phyloP scores from a whole-genome alignment of 208 protist species.

The Herpetomonas samuelpessoai region DNA sequence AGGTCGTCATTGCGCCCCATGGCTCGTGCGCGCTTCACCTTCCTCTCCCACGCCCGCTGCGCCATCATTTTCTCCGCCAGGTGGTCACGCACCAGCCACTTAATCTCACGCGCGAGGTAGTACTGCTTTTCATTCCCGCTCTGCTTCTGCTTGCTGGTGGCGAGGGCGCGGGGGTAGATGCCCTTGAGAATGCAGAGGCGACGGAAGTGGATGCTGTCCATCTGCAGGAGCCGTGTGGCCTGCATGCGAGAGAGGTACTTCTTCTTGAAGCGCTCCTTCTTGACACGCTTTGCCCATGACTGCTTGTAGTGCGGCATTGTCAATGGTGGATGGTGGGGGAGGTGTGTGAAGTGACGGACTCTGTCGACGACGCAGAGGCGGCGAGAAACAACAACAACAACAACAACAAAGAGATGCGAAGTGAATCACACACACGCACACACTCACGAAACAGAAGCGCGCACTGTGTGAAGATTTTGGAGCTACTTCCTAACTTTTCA shows the following conservation, averaged over 20 bases:
- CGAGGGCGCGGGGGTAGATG: constrained; percentile 97
- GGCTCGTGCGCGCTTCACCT: constrained; percentile 89
- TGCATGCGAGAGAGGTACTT: constrained; percentile 94
- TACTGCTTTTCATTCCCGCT: constrained; percentile 96
- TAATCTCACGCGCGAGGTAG: constrained; percentile 98
- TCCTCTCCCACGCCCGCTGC: constrained; percentile 90
- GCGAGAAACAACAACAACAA: constrained; percentile 13
- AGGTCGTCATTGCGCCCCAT: constrained; percentile 71
- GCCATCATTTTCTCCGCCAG: constrained; percentile 96
- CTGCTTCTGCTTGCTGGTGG: constrained; percentile 94
- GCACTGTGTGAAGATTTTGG: no score
- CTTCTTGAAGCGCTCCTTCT: constrained; percentile 89
- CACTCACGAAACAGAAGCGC: background rate
- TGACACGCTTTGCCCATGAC: constrained; percentile 86
- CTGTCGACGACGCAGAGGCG: background rate
- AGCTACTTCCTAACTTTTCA: no score
- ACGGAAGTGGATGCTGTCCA: constrained; percentile 92
- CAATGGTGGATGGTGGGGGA: background rate
- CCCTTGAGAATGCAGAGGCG: constrained; percentile 99
- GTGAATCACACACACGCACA: constrained; percentile 3
- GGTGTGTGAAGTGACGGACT: no score
- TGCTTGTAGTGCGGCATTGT: constrained; percentile 80
- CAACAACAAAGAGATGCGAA: constrained; percentile 16
- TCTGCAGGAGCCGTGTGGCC: constrained; percentile 92
- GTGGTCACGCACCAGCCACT: constrained; percentile 96